Evolutionary conservation across 352 stramenopile genomes (phyloP).

Genomic region (Phytopythium delawarense): DNA sequence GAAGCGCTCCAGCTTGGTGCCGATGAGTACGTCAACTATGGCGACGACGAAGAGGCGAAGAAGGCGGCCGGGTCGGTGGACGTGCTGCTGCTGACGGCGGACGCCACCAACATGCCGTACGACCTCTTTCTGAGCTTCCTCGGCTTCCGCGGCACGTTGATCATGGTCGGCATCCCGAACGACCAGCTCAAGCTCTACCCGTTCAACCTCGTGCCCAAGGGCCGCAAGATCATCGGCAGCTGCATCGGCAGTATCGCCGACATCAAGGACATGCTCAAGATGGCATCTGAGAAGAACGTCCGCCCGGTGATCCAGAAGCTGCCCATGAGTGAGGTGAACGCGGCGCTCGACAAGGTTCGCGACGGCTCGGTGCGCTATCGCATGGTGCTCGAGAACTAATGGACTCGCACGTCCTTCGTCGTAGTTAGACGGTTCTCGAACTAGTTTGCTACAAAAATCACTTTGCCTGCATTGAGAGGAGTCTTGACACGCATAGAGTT

Average conservation of each 20-base stretch:
- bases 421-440: background rate
- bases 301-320: constrained; percentile 39
- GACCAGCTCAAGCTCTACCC: constrained; percentile 43
- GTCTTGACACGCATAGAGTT: background rate
- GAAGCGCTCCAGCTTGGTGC: constrained; percentile 15
- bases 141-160: constrained; percentile 14
- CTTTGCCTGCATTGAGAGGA: background rate
- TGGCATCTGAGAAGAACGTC: constrained; percentile 65
- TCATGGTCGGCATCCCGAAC: constrained; percentile 25
- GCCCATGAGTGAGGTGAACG: constrained; percentile 38
- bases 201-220: constrained; percentile 28
- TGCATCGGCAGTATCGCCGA: constrained; percentile 68
- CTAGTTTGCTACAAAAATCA: background rate
- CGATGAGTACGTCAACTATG: constrained; percentile 16
- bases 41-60: constrained; percentile 9
- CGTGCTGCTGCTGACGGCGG: constrained; percentile 24
- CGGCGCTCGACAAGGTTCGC: constrained; percentile 29
- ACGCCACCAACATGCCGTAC: constrained; percentile 31
- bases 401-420: background rate
- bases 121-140: constrained; percentile 20
- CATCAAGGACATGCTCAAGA: constrained; percentile 78
- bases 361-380: constrained; percentile 18
- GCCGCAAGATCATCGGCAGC: constrained; percentile 32
- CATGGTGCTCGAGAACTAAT: constrained; percentile 8
- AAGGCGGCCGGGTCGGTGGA: constrained; percentile 20